Conservation (phyloP, 768 basidiomycete species). For the Mrakia frigida region DNA sequence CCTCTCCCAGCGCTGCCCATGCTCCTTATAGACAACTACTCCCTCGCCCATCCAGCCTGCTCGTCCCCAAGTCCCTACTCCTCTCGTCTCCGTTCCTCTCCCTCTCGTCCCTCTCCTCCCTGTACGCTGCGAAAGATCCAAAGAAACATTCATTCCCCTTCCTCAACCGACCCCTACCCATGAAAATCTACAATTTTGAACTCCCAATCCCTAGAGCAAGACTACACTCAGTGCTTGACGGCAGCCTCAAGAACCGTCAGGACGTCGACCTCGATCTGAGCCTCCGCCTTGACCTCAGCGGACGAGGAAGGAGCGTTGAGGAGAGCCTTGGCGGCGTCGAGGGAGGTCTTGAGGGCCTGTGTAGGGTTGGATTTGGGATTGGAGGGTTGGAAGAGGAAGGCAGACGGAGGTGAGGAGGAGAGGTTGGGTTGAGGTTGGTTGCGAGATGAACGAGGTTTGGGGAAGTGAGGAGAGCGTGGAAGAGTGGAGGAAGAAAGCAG, state of each 20-base stretch:
- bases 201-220: not conserved
- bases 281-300: constrained; percentile 90
- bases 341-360: constrained; percentile 82
- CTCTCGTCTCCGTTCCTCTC: not conserved
- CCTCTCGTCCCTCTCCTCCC: not conserved
- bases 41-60: too few relatives aligned
- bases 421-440: not conserved
- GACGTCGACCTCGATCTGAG: constrained; percentile 94
- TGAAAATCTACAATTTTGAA: constrained; percentile 8
- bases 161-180: not conserved
- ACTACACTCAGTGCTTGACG: constrained; percentile 46
- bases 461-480: not conserved
- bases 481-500: constrained; percentile 57
- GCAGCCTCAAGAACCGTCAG: constrained; percentile 70
- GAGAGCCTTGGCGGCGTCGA: constrained; percentile 72
- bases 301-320: constrained; percentile 76
- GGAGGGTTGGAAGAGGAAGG: not conserved
- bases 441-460: not conserved
- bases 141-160: not conserved
- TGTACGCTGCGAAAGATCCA: not conserved
- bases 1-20: too few relatives aligned
- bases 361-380: not conserved
- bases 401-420: not conserved
- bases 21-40: too few relatives aligned
- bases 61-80: not conserved